Evolutionary conservation across 345 rosid species (phyloP), one percentile per base, ranked within the genome.

Genomic region (Gossypium raimondii): DNA sequence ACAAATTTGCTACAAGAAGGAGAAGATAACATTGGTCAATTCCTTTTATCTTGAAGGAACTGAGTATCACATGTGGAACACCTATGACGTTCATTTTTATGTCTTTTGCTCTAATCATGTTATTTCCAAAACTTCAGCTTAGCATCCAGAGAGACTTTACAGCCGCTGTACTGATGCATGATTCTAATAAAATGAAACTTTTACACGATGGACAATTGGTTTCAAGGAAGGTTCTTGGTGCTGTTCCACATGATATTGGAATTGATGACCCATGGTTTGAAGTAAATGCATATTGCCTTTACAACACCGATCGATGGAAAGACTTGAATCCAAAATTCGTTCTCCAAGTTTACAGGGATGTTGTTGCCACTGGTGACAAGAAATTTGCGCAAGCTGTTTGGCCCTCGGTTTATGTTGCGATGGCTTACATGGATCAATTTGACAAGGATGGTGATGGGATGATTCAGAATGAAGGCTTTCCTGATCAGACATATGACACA

Each of bases 401-500:
- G 98, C 98, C 98, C 2, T 89, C 97, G 7, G 93, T 94, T 77
- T 92, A 87, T 73, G 84, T 89, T 59, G 95, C 98, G 1, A 91
- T 94, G 92, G 97, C 95, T 16, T 92, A 83, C 75, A 92, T 94
- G 98, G 87, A 87, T 48, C 98, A 92, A 80, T 92, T 92, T 77
- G 98, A 94, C 75, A 91, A 76, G 85, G 98, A 94, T 70, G 93
- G 95, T 7, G 98, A 94, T 78, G 98, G 96, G 44, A 93, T 92
- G 94, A 92, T 94, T 67, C 97, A 94, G 76, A 94, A 94, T 69
- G 98, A 94, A 2, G 98, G 95, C 11, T 94, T 94, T 73, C 98
- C 98, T 11, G 98, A 94, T 80, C 98, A 91, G 83, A 94, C 98
- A 68, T 94, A 94, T 55, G 98, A 94, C 77, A 87, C 92, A n/a